phyloP scores from a whole-genome alignment of 140 eudicot species.

The Oenanthe javanica region DNA sequence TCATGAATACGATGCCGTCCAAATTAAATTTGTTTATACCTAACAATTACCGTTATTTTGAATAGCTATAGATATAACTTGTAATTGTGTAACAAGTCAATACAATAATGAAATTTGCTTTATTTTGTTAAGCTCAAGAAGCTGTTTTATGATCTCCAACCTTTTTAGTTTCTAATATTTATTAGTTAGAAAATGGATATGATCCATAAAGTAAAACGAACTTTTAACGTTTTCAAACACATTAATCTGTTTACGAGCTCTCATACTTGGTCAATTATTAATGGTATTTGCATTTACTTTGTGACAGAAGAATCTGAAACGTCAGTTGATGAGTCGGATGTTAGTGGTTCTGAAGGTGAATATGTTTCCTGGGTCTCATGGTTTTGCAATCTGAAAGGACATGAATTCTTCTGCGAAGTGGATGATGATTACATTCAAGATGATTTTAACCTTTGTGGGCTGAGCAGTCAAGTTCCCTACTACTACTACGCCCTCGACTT shows the following conservation, averaged over 20 bases:
- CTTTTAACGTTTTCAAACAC: neutral
- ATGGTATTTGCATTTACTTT: neutral
- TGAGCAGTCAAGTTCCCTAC: constrained; percentile 18
- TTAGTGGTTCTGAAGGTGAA: constrained; percentile 34
- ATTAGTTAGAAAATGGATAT: neutral
- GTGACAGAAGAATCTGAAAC: constrained; percentile 29
- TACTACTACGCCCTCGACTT: constrained; percentile 34
- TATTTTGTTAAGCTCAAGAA: neutral
- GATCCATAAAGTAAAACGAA: neutral
- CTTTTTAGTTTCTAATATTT: neutral
- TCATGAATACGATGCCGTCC: neutral
- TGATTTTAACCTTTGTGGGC: constrained; percentile 22
- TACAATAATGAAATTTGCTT: neutral
- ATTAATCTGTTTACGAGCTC: neutral
- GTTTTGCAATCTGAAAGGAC: constrained; percentile 32
- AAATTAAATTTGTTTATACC: neutral
- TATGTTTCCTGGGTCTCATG: constrained; percentile 31
- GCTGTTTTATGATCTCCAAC: neutral
- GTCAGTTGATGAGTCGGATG: constrained; percentile 26
- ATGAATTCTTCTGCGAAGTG: constrained; percentile 19
- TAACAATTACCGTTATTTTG: neutral
- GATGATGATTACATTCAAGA: constrained; percentile 22
- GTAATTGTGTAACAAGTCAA: neutral
- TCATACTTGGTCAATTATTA: neutral
- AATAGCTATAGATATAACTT: neutral